Evolutionary conservation across 2,329 filamentous ascomycete species (phyloP).

Genomic region (Calonectria pteridis): DNA sequence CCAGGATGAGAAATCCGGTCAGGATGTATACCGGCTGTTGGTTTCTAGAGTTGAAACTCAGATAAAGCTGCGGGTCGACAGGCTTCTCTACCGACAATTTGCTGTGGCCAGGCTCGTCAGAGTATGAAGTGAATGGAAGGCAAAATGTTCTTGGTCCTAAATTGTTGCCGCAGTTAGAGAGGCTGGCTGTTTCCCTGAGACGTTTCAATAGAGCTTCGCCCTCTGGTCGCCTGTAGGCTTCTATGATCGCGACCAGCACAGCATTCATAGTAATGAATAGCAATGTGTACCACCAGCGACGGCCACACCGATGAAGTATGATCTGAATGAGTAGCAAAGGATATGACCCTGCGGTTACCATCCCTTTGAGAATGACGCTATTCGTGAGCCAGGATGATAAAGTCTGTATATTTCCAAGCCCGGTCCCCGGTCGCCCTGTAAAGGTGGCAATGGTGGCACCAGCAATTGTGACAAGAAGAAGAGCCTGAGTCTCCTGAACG

Average conservation of each 20-base stretch:
- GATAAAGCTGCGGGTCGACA: background rate
- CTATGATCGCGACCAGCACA: background rate
- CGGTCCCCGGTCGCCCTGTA: background rate
- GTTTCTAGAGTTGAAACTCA: background rate
- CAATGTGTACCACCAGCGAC: slow-evolving; percentile 1
- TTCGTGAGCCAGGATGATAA: background rate
- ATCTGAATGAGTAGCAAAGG: background rate
- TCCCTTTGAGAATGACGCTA: background rate
- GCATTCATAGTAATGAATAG: background rate
- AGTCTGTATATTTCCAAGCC: background rate
- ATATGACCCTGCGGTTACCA: background rate
- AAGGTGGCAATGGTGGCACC: background rate
- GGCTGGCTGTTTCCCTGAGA: background rate
- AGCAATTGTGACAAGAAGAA: background rate
- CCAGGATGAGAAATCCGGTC: background rate
- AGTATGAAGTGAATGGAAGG: background rate
- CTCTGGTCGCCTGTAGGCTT: background rate
- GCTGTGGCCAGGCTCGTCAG: background rate
- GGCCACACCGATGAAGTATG: background rate
- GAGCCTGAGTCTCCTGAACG: background rate
- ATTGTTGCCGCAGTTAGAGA: background rate
- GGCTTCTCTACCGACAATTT: background rate
- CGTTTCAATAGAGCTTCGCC: background rate
- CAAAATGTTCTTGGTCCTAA: background rate
- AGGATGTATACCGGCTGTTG: background rate